Evolutionary conservation across 805 yeast genomes (phyloP), one percentile per base, ranked within the genome.

Genomic region (Barnettozyma wickerhamii): DNA sequence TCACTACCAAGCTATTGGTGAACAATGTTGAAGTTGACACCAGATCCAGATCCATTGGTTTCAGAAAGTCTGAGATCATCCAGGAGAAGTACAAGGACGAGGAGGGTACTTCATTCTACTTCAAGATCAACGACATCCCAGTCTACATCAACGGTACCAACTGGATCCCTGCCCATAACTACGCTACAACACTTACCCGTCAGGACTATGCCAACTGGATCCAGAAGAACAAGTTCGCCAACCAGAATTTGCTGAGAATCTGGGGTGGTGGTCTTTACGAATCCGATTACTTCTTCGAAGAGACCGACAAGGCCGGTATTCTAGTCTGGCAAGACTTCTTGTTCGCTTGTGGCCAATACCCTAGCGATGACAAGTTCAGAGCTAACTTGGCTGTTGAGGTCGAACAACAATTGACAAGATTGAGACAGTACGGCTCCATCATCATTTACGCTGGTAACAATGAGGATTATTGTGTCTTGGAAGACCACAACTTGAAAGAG

Each of bases 341-440:
- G 77, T 74, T 75, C 61, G 79, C 75, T 3, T 74, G 80, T 58
- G 79, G 77, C 1, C 73, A 68, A 36, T 75, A 75, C 44, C 79
- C 79, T 4, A 71, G 63, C 5, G 60, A 69, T 45, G 51, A 52
- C 3, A 56, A 50, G 10, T 71, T 71, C 43, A 48, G 63, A 18
- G 52, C 51, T 5, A 54, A 51, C 32, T 73, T 75, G 4, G 28
- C 47, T 9, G 42, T 48, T 10, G 80, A 74, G 46, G 65, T 62
- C 1, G 49, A 41, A 15, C 55, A 59, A 38, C 76, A 72, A 45
- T 51, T 74, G 29, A 52, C 47, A 34, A 48, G 79, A 37, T 49
- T 74, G 38, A 55, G 75, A 46, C 64, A 68, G 40, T 59, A 65
- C 46, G 58, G 71, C 29, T 64, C 65, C n/a, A 46, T 74, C n/a